Base-by-base conservation (phyloP, 2,329 filamentous ascomycete genomes). In the Harringtonia aguacate region DNA sequence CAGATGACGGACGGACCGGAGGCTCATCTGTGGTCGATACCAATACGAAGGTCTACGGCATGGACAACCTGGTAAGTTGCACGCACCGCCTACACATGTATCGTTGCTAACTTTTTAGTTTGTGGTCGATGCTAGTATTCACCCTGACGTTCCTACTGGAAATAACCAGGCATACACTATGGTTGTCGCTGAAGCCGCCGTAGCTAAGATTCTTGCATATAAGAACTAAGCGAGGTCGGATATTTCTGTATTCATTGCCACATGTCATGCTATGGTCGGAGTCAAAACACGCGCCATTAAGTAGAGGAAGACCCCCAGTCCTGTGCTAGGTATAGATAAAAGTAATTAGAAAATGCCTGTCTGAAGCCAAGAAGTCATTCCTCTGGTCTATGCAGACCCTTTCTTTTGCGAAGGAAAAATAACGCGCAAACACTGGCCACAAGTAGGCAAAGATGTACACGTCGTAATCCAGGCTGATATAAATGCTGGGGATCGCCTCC, bases 41-140 rank as follows among this genome's bases (percentile, higher is more conserved):
- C 12, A 66, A 83, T 59, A 73, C 77, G 45, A 75, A 73, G 60
- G 77, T 84, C 7, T 83, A 76, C 53, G 79, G 79, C 31, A 83
- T 75, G 0, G 76, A 82, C 53, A 83, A 84, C 60, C 30, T 74
- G 17, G 41, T 41, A n/a, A 34, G 39, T 34, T 13, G 24, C 24
- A 27, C 24, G 24, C 24, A 7, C 10, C 9, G n/a, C 20, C 10
- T 24, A 8, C 24, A 34, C 6, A 18, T n/a, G 31, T 15, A 34
- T 34, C 5, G 31, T 7, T 34, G 31, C 14, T 18, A 15, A 34
- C 24, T 6, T 34, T 18, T 18, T 34, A 39, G 37, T 39, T 39
- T 30, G 24, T 39, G 14, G 37, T 39, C 9, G 37, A 39, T 30
- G 37, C 37, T 8, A 39, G 37, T 17, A 39, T 39, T 30, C 37